These are phyloP conservation scores for Backusella australiensis DNA, from an alignment of 192 early-diverging fungal species.

Conservation along the genomic window DNA sequence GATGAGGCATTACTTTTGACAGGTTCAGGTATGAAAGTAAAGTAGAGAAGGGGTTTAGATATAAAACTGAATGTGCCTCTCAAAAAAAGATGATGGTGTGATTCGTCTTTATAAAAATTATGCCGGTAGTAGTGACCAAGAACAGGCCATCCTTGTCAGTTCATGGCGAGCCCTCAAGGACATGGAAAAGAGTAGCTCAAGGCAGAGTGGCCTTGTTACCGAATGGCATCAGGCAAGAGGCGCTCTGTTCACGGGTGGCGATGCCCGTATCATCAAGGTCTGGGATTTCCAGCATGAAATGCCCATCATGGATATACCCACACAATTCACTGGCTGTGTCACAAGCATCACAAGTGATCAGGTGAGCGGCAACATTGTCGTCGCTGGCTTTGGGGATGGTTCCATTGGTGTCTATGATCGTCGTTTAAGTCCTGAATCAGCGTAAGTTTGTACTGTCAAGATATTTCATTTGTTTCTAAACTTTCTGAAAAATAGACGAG, in stretches of 20 bases:
- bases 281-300: slow-evolving; percentile 83
- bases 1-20: slow-evolving; percentile 79
- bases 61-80: background rate
- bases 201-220: slow-evolving; percentile 57
- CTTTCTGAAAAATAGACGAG: slow-evolving; percentile 38
- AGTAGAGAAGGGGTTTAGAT: too few relatives aligned
- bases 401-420: slow-evolving; percentile 69
- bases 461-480: background rate
- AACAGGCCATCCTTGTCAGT: slow-evolving; percentile 61
- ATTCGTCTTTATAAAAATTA: slow-evolving; percentile 76
- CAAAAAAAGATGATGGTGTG: slow-evolving; percentile 67
- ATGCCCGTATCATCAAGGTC: slow-evolving; percentile 60
- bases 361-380: slow-evolving; percentile 57
- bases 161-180: slow-evolving; percentile 78
- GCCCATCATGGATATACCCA: slow-evolving; percentile 60
- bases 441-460: slow-evolving; percentile 34
- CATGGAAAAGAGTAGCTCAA: slow-evolving; percentile 52
- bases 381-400: slow-evolving; percentile 77
- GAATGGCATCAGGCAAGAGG: slow-evolving; percentile 84
- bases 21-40: slow-evolving; percentile 68
- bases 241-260: slow-evolving; percentile 63
- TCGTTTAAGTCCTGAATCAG: slow-evolving; percentile 49
- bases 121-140: slow-evolving; percentile 41
- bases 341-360: slow-evolving; percentile 67
- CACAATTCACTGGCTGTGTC: slow-evolving; percentile 50